Evolutionary conservation across 257 asterid genomes (phyloP), one percentile per base, ranked within the genome.

Genomic region (Solanum medicagineum): DNA sequence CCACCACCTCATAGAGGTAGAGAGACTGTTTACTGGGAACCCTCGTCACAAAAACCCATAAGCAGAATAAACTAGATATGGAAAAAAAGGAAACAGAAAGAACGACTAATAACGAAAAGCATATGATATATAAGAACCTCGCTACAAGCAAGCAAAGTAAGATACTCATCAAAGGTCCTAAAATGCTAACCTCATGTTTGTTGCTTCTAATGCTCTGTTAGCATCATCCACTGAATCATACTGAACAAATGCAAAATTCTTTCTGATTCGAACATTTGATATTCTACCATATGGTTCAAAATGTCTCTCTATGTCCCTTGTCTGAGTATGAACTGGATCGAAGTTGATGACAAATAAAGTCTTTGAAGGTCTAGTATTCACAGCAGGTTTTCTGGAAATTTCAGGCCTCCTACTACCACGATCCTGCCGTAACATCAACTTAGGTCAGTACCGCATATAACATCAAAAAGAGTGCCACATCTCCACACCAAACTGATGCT

Each of bases 341-440:
- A 95, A 95, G 92, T 95, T 94, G 68, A 94, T 94, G 57, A 95
- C 96, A 68, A 95, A 94, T 89, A 95, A 86, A 11, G 98, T 95
- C 88, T 93, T 94, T 62, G 98, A 93, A 85, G 99, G 99, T 88
- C 83, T 93, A 70, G 97, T 40, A 87, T 84, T 90, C 84, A 90
- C 90, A 63, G 98, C 87, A 70, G 97, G 89, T 88, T 83, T 94
- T 89, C 87, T 90, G 45, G 96, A 93, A 89, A 92, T 93, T 69
- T 90, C 97, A 84, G 93, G 92, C 92, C 90, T 93, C 85, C 94
- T 88, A 57, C 92, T 94, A 77, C 94, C 96, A n/a, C 94, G 97
- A 85, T 95, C 99, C 91, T 94, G 97, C 99, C 93, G 93, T 86
- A 88, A 59, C 83, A 88, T 86, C n/a, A 89, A 85, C 79, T 66